A percentile compares a stretch with the other conserved stretches of the same genome.
These are phyloP conservation scores for Lactarius hatsudake DNA, from an alignment of 768 basidiomycete genomes.

Conservation along the genomic window DNA sequence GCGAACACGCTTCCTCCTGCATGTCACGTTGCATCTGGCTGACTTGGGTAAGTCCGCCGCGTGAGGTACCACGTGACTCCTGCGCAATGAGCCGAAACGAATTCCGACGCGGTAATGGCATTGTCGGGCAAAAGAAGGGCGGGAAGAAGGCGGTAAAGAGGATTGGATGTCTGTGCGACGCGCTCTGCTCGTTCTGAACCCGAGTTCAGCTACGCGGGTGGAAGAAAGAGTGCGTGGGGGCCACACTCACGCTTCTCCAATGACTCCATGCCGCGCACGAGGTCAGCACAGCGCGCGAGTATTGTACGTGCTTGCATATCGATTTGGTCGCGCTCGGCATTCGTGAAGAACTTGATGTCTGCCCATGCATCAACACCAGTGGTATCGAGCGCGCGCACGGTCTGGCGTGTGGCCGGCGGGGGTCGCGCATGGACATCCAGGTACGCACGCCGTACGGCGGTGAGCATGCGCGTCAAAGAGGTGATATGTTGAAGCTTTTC, in stretches of 20 bases:
- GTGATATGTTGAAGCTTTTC: slow-evolving; percentile 68
- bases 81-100: slow-evolving; percentile 87
- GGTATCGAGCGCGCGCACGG: slow-evolving; percentile 56
- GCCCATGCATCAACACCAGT: slow-evolving; percentile 50
- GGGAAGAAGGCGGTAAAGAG: slow-evolving; percentile 68
- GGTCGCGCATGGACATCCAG: slow-evolving; percentile 68
- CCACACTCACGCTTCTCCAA: slow-evolving; percentile 78
- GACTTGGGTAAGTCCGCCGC: slow-evolving; percentile 71
- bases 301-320: slow-evolving; percentile 90
- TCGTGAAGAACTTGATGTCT: slow-evolving; percentile 68
- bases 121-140: slow-evolving; percentile 59
- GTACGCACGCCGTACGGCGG: slow-evolving; percentile 80
- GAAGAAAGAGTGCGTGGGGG: slow-evolving; percentile 15
- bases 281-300: slow-evolving; percentile 78
- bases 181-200: slow-evolving; percentile 63
- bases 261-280: slow-evolving; percentile 84
- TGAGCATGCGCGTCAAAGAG: slow-evolving; percentile 68
- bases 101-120: slow-evolving; percentile 58
- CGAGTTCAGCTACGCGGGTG: slow-evolving; percentile 21
- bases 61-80: slow-evolving; percentile 90
- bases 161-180: slow-evolving; percentile 59
- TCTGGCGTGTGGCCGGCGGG: slow-evolving; percentile 51
- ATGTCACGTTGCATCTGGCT: slow-evolving; percentile 80
- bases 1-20: slow-evolving; percentile 92
- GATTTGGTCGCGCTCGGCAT: slow-evolving; percentile 93